phyloP scores from a whole-genome alignment of 768 basidiomycete species.

The Cystobasidium tubakii region DNA sequence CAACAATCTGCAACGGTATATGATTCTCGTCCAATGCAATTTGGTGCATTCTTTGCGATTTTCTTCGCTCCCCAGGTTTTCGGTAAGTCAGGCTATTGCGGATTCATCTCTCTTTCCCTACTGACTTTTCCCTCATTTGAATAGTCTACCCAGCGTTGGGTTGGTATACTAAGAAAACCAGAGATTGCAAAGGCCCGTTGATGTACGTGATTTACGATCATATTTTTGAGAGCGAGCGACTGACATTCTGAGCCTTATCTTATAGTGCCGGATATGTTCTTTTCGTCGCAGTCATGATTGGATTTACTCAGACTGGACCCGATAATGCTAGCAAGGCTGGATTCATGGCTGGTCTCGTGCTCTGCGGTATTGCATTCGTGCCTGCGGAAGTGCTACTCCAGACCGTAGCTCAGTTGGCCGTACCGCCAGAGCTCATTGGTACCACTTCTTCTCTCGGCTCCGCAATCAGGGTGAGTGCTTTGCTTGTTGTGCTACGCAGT shows the following conservation, averaged over 20 bases:
- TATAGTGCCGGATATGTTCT: not conserved
- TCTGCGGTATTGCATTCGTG: slow-evolving; percentile 10
- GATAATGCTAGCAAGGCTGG: not conserved
- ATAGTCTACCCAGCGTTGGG: not conserved
- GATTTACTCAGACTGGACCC: slow-evolving; percentile 9
- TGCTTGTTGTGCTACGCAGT: too few species aligned
- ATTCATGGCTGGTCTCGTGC: not conserved
- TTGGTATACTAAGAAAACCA: not conserved
- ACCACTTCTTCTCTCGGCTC: slow-evolving; percentile 5
- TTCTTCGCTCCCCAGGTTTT: not conserved
- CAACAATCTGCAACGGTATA: not conserved
- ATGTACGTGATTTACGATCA: not conserved
- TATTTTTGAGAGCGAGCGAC: not conserved
- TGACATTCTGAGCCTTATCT: not conserved
- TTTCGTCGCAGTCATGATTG: not conserved
- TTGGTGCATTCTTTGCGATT: not conserved
- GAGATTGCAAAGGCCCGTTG: not conserved
- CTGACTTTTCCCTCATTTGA: not conserved
- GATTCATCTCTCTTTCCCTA: too few species aligned
- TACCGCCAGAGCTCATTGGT: slow-evolving; percentile 11
- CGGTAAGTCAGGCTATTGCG: not conserved
- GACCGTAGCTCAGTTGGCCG: slow-evolving; percentile 16
- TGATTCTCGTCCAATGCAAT: not conserved
- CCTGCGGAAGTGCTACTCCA: slow-evolving; percentile 2
- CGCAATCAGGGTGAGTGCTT: not conserved